Percentiles rank a stretch among this genome's conserved stretches.
Evolutionary conservation across 768 basidiomycete genomes (phyloP).

Genomic region (Boletus reticuloceps): DNA sequence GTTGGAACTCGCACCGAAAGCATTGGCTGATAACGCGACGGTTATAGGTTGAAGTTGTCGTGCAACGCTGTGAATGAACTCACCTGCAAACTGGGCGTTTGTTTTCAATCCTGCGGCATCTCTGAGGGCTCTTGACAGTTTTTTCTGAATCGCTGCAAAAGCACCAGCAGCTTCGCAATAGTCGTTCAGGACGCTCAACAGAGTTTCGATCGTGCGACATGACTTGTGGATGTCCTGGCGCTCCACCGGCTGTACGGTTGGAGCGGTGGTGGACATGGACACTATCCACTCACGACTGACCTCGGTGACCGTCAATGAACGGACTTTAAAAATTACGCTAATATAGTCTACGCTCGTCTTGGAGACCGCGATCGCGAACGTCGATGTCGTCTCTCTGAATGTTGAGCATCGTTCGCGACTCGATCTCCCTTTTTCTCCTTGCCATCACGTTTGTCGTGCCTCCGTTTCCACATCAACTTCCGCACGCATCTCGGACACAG

Average conservation of each 20-base stretch:
- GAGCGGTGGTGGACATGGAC: slow-evolving; percentile 14
- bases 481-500: slow-evolving; percentile 74
- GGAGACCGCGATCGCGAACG: slow-evolving; percentile 32
- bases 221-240: slow-evolving; percentile 76
- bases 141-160: slow-evolving; percentile 68
- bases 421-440: no score
- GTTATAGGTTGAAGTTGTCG: not conserved
- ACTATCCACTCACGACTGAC: not conserved
- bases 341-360: slow-evolving; percentile 2
- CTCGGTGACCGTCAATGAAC: slow-evolving; percentile 6
- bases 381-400: slow-evolving; percentile 3
- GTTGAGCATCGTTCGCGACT: no score
- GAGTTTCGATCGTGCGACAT: slow-evolving; percentile 70
- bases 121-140: slow-evolving; percentile 64
- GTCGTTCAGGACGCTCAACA: slow-evolving; percentile 65
- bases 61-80: slow-evolving; percentile 16
- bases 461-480: slow-evolving; percentile 86
- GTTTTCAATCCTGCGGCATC: slow-evolving; percentile 63
- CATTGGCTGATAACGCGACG: slow-evolving; percentile 48
- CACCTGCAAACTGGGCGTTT: slow-evolving; percentile 63
- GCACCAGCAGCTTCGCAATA: slow-evolving; percentile 71
- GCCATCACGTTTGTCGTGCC: slow-evolving; percentile 51
- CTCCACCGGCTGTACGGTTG: slow-evolving; percentile 44
- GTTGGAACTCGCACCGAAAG: slow-evolving; percentile 59
- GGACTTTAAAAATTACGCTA: slow-evolving; percentile 21